A percentile compares a stretch with the other conserved stretches of the same genome.
Conservation (phyloP, 495 filamentous ascomycete species). For the Aspergillus sclerotiicarbonarius region DNA sequence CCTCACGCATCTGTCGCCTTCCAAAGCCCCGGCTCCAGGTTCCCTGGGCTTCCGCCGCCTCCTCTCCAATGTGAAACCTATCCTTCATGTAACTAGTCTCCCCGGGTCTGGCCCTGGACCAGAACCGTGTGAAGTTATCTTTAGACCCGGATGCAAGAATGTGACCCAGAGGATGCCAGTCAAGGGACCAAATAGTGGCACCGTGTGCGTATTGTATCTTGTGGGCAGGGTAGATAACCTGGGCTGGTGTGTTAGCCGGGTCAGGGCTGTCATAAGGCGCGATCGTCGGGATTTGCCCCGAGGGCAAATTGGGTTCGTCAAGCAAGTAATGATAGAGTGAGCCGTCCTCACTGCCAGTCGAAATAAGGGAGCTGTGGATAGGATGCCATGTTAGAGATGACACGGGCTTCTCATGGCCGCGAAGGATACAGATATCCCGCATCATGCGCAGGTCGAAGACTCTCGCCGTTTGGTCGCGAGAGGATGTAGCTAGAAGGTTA, state of each 20-base stretch:
- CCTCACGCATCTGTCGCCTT: conserved; percentile 77
- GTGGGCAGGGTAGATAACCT: conserved; percentile 87
- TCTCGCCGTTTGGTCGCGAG: conserved; percentile 84
- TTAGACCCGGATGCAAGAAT: conserved; percentile 98
- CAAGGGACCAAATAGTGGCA: conserved; percentile 91
- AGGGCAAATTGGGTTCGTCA: conserved; percentile 82
- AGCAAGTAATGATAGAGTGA: conserved; percentile 88
- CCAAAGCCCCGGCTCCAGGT: conserved; percentile 84
- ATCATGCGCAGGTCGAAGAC: conserved; percentile 97
- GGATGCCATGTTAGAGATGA: conserved; percentile 94
- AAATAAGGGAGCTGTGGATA: conserved; percentile 81
- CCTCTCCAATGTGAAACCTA: conserved; percentile 90
- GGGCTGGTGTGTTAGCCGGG: conserved; percentile 71
- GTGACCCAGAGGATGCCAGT: conserved; percentile 96
- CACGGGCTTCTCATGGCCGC: conserved; percentile 93
- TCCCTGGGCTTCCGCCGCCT: conserved; percentile 87
- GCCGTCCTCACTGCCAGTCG: conserved; percentile 85
- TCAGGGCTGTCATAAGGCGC: conserved; percentile 81
- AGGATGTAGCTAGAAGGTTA: conserved; percentile 84
- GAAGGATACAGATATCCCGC: conserved; percentile 89
- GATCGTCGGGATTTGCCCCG: conserved; percentile 62
- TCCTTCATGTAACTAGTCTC: conserved; percentile 82
- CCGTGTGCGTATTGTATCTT: conserved; percentile 82
- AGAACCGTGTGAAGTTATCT: conserved; percentile 94
- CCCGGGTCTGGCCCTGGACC: conserved; percentile 84